Base-by-base conservation (phyloP, 2,329 filamentous ascomycete genomes). In the Monilinia vaccinii-corymbosi region DNA sequence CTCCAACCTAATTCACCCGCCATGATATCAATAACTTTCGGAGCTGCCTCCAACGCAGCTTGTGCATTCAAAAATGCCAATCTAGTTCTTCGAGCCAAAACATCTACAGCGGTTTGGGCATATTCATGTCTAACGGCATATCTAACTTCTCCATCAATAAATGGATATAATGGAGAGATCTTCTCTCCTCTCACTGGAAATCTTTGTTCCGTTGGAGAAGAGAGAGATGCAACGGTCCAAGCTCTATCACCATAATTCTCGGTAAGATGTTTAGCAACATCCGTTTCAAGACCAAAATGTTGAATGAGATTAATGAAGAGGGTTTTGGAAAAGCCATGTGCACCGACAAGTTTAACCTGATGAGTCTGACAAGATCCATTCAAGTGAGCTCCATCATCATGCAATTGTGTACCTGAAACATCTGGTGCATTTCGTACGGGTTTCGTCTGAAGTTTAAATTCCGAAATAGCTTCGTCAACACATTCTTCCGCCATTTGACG, bases 241-340 rank as follows among this genome's bases (percentile, higher is more conserved):
- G 92, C 91, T 61, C 92, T 85, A 75, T 97, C 92, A 66, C 93
- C 92, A 72, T 97, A 97, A 60, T 89, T 89, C 70, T 88, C 83
- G 16, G 87, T 88, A 38, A 97, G 80, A 74, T 97, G 91, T 76
- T 91, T 89, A 48, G 92, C 92, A 23, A 97, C 89, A 68, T 96
- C 91, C 21, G 90, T 96, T 75, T 96, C 92, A 60, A 97, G 77
- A 64, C 91, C 91, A 71, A 90, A 96, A 76, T 96, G 89, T 74
- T 97, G 91, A 71, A 96, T 94, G 40, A 97, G 78, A 74, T 93
- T 92, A 79, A 97, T 96, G 77, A 96, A 96, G 28, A 97, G 84
- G 1, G 91, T 90, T 75, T 91, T 91, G 74, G 87, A 91, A 77
- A 86, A 95, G 58, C 91, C 90, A 72, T 96, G 91, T 13, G 91